Evolutionary conservation across 495 filamentous ascomycete species (phyloP).

Genomic region (Neurospora cerealis): DNA sequence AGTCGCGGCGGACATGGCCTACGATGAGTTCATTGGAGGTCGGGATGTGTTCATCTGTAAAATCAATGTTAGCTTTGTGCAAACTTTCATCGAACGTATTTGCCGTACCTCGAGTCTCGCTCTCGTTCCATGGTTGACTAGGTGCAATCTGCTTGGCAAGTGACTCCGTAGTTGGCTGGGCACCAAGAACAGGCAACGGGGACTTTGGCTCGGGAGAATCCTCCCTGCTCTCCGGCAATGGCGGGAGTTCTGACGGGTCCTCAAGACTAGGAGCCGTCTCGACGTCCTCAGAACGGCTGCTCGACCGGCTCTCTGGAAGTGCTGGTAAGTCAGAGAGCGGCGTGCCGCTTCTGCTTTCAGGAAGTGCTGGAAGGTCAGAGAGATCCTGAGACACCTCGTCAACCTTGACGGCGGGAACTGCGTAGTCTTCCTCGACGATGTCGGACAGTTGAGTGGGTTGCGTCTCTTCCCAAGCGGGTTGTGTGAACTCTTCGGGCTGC

Average conservation of each 20-base stretch:
- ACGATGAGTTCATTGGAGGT: conserved; percentile 14
- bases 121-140: background rate
- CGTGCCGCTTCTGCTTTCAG: conserved; percentile 1
- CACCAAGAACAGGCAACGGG: background rate
- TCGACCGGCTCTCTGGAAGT: background rate
- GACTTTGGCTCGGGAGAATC: conserved; percentile 4
- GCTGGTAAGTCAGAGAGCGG: background rate
- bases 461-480: background rate
- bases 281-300: background rate
- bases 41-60: background rate
- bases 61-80: background rate
- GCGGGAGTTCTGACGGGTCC: background rate
- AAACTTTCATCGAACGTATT: background rate
- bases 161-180: background rate
- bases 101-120: background rate
- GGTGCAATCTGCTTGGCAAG: background rate
- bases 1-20: conserved; percentile 14
- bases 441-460: background rate
- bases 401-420: background rate
- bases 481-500: background rate
- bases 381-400: background rate
- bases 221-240: conserved; percentile 1
- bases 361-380: background rate
- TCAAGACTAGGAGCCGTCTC: background rate
- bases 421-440: background rate